A percentile compares a stretch with the other conserved stretches of the same genome.
Conservation (phyloP, 1,284 basidiomycete species). For the Xerocomus minutiporus region DNA sequence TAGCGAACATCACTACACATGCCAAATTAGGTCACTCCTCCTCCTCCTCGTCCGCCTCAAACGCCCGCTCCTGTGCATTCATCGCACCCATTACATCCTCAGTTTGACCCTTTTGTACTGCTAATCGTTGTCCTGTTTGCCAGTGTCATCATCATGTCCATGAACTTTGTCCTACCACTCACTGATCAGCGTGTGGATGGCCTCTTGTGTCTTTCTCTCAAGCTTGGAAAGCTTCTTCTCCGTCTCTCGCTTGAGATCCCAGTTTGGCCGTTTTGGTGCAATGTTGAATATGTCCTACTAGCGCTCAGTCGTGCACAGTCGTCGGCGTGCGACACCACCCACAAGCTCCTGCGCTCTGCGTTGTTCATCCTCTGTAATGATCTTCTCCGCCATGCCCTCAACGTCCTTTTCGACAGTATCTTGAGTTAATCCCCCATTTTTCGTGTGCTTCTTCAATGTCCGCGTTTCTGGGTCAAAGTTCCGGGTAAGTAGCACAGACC, state of each 20-base stretch:
- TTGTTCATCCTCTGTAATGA: constrained; percentile 82
- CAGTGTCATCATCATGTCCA: constrained; percentile 10
- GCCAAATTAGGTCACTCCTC: constrained; percentile 21
- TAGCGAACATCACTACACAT: constrained; percentile 1
- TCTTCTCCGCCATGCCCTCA: constrained; percentile 77
- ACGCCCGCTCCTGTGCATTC: constrained; percentile 60
- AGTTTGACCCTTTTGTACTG: constrained; percentile 69
- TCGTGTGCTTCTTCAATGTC: constrained; percentile 62
- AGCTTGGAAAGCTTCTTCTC: constrained; percentile 85
- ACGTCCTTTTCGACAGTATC: constrained; percentile 89
- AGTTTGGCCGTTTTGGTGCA: constrained; percentile 92
- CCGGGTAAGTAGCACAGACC: constrained; percentile 67
- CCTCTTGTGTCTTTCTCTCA: constrained; percentile 88
- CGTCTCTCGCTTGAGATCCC: constrained; percentile 95
- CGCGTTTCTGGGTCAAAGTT: constrained; percentile 86
- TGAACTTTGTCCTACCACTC: constrained; percentile 33
- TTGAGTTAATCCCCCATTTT: constrained; percentile 53
- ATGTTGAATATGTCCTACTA: constrained; percentile 91
- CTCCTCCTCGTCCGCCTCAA: constrained; percentile 41
- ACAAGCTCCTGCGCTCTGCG: constrained; percentile 85
- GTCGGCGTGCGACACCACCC: constrained; percentile 29
- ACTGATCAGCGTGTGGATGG: constrained; percentile 92
- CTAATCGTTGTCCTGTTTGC: constrained; percentile 63
- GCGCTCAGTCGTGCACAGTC: constrained; percentile 9
- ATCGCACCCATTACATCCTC: constrained; percentile 76